phyloP scores from a whole-genome alignment of 495 filamentous ascomycete genomes.

The Daldinia vernicosa region DNA sequence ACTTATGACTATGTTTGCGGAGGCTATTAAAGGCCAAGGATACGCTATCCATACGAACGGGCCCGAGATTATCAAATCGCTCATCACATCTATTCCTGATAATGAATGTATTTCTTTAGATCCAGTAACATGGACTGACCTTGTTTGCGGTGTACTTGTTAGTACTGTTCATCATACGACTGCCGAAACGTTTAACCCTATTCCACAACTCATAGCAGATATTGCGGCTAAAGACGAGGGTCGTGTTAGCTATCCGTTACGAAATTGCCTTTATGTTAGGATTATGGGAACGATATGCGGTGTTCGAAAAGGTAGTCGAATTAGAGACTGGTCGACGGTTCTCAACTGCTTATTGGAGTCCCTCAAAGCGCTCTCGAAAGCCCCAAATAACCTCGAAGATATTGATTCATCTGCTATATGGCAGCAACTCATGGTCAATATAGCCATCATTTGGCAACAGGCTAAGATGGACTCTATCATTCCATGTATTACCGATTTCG shows the following conservation, averaged over 20 bases:
- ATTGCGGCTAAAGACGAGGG: constrained; percentile 49
- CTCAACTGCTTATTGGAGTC: constrained; percentile 65
- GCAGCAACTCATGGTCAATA: constrained; percentile 65
- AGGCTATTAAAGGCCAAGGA: constrained; percentile 86
- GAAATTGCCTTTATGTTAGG: constrained; percentile 63
- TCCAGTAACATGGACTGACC: constrained; percentile 62
- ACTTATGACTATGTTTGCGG: constrained; percentile 87
- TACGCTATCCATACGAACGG: constrained; percentile 82
- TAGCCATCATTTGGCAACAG: constrained; percentile 74
- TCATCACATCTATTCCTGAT: constrained; percentile 63
- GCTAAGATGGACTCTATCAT: constrained; percentile 85
- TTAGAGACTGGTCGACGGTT: constrained; percentile 75
- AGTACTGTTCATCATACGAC: constrained; percentile 84
- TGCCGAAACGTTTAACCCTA: constrained; percentile 70
- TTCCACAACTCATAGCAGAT: constrained; percentile 68
- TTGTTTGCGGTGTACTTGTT: constrained; percentile 77
- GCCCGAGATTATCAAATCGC: constrained; percentile 69
- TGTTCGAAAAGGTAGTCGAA: constrained; percentile 79
- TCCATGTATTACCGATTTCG: constrained; percentile 68
- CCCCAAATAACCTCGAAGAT: constrained; percentile 48
- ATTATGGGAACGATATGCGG: constrained; percentile 73
- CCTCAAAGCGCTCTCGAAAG: constrained; percentile 56
- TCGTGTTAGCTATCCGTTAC: constrained; percentile 47
- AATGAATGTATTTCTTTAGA: constrained; percentile 57
- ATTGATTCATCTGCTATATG: constrained; percentile 59